Evolutionary conservation across 1,139 yeast species (phyloP).

Genomic region (Yamadazyma aaseri): DNA sequence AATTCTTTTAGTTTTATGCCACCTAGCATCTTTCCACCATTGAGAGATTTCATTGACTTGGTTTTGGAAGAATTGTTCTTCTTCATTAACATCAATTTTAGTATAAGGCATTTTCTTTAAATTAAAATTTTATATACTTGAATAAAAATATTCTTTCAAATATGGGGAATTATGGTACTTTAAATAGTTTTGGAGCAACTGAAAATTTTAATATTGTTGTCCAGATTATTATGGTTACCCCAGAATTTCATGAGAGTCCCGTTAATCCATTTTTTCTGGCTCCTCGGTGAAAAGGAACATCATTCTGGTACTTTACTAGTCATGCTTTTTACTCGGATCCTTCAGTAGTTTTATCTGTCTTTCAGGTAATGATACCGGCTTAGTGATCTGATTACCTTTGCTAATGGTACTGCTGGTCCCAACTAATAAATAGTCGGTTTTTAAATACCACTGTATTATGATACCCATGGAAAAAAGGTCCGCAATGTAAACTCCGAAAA

Average conservation of each 20-base stretch:
- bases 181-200: constrained; percentile 9
- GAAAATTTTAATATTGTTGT: constrained; percentile 1
- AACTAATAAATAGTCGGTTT: too few relatives aligned
- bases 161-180: constrained; percentile 3
- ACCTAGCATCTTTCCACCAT: constrained; percentile 95
- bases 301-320: too few relatives aligned
- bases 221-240: constrained; percentile 6
- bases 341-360: too few relatives aligned
- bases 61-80: constrained; percentile 62
- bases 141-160: too few relatives aligned
- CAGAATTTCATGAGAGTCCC: constrained; percentile 5
- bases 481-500: background rate
- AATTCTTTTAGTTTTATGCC: constrained; percentile 84
- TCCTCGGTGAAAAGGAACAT: constrained; percentile 1
- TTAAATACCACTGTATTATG: too few relatives aligned
- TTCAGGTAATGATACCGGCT: too few relatives aligned
- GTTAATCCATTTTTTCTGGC: constrained; percentile 2
- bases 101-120: constrained; percentile 43
- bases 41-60: constrained; percentile 72
- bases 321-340: too few relatives aligned
- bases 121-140: background rate
- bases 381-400: too few relatives aligned
- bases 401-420: too few relatives aligned
- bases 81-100: constrained; percentile 55
- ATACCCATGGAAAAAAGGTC: too few relatives aligned